Base-by-base conservation (phyloP, 768 basidiomycete species). In the Lactarius psammicola region DNA sequence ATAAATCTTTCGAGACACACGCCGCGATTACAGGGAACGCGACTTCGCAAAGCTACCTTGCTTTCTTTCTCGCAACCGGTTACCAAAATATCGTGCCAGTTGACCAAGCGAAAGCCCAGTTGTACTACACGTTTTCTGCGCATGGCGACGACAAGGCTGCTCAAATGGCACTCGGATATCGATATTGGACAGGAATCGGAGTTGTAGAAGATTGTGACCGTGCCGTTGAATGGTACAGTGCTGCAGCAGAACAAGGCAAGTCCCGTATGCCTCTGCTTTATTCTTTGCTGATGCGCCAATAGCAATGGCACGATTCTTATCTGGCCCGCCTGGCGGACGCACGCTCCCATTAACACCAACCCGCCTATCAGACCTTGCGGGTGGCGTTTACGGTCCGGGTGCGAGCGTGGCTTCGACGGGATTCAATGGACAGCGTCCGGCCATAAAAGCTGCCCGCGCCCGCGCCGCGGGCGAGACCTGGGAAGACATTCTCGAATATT, bases 161-260 rank as follows among this genome's bases (percentile, higher is more conserved):
- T 0, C 88, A 95, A 74, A 95, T 96, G 92, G 87, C 94, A 2
- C 80, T 98, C 36, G 97, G 88, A 0, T 98, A 96, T 76, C 85
- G 95, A 31, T 88, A 95, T 72, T 98, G 95, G 95, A 88, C 91
- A 44, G 97, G 97, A 1, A 97, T 99, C 64, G 92, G 95, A 13
- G 89, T 94, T 0, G 78, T 86, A 60, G 94, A 98, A 74, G 87
- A 88, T 70, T 98, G 97, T 76, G 81, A 87, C 71, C 80, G 84
- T 13, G 92, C 97, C 17, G 78, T 94, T 61, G 83, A 85, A 31
- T 98, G 93, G 90, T 99, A 98, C 74, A 90, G 94, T 72, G 81
- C 80, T 49, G 94, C 95, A 0, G 92, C 95, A 18, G 92, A 95
- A 68, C 85, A 92, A 77, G 85, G 94, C 91, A 69, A 66, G 76